Evolutionary conservation across 139 green algal species (phyloP), one percentile per base, ranked within the genome.

Genomic region (Klebsormidium nitens): DNA sequence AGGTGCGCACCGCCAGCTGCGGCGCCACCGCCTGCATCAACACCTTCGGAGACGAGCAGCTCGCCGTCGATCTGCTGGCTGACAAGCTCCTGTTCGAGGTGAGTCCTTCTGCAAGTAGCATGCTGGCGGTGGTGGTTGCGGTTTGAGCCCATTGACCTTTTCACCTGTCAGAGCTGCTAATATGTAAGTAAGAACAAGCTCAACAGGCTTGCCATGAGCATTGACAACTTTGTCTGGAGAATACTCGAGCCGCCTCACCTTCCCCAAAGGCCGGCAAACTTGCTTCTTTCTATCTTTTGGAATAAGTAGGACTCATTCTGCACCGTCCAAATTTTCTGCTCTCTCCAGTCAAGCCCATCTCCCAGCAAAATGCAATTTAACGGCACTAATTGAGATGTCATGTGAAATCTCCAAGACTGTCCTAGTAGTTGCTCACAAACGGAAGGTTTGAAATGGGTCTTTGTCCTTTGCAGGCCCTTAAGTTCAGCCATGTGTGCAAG

Each of bases 11-110:
- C 2, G 74, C 74, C 32, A 75, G 56, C 23, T 81, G 71, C 74
- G 37, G 42, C 52, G 71, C 74, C 32, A 81, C 71, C 42, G 77
- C 71, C 3, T 81, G 71, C 74, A 52, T 81, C 26, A 87, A 87
- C 82, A 75, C 76, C 50, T 87, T 87, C 59, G 82, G 82, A 32
- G 82, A 87, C 62, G 70, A 80, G 39, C 82, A 87, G 80, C 75
- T 87, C 36, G 78, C 82, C 66, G 82, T 87, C 19, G 82, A 87
- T 64, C 56, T 87, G 31, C 77, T 87, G 42, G 82, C 82, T 36
- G 76, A 86, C 71, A 74, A 77, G 60, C 61, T 77, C 36, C 70
- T 77, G 5, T 77, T 77, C 56, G 70, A 77, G 70, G 64, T 71
- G 19, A 58, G 23, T 55, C 23, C 46, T 23, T 55, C 46, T 23